Conservation (phyloP, 1,139 yeast species). For the Candida buenavistaensis region DNA sequence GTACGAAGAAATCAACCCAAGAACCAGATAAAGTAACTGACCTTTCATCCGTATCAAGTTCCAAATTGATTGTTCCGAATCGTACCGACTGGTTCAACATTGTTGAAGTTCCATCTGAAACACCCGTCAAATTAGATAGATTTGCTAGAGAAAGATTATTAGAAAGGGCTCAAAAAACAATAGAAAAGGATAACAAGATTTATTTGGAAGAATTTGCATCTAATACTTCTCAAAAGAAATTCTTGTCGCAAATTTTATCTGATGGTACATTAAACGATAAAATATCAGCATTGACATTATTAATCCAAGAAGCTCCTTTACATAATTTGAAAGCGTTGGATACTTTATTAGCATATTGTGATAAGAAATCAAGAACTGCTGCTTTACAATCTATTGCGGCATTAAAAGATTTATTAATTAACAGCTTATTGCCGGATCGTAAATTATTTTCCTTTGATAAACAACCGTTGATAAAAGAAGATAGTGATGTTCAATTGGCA, state of each 20-base stretch:
- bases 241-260: constrained; percentile 82
- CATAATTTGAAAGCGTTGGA: constrained; percentile 87
- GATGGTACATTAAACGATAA: constrained; percentile 96
- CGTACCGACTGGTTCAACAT: constrained; percentile 76
- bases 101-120: constrained; percentile 33
- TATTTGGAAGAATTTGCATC: constrained; percentile 78
- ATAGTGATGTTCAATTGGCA: constrained; percentile 58
- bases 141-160: constrained; percentile 57
- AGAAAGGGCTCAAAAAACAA: constrained; percentile 63
- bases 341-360: constrained; percentile 73
- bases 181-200: constrained; percentile 69
- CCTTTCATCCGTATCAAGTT: constrained; percentile 55
- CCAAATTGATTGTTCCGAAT: constrained; percentile 60
- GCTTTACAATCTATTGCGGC: constrained; percentile 90
- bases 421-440: constrained; percentile 82
- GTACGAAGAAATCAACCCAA: constrained; percentile 13
- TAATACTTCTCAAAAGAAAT: constrained; percentile 82
- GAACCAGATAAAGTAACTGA: constrained; percentile 47
- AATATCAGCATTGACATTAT: constrained; percentile 87
- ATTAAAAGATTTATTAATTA: constrained; percentile 78
- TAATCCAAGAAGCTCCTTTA: constrained; percentile 92
- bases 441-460: constrained; percentile 79
- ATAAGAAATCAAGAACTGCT: constrained; percentile 91
- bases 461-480: constrained; percentile 56
- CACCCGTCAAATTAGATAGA: constrained; percentile 43